Conservation (phyloP, 2,329 filamentous ascomycete species). For the Diaporthe citri region DNA sequence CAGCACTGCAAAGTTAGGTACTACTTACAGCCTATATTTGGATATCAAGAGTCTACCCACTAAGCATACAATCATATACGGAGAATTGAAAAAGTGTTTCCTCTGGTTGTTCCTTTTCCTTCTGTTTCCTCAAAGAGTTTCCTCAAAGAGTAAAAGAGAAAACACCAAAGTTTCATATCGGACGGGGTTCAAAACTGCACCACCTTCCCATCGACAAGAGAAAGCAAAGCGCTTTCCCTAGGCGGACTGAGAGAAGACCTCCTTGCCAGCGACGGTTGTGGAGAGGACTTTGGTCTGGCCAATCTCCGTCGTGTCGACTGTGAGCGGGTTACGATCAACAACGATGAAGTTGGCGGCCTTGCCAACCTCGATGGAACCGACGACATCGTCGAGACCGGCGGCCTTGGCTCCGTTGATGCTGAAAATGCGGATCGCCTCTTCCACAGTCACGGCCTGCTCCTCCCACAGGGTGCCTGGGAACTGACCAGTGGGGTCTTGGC, state of each 20-base stretch:
- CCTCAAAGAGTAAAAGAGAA: no score
- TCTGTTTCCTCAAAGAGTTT: no score
- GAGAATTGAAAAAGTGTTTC: no score
- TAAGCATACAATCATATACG: no score
- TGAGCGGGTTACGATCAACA: neutral
- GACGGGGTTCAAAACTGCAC: no score
- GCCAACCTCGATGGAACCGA: constrained; percentile 1
- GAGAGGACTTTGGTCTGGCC: neutral
- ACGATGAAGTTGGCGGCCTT: constrained; percentile 7
- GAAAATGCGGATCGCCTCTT: neutral
- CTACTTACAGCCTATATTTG: no score
- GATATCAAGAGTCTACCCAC: no score
- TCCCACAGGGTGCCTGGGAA: constrained; percentile 5
- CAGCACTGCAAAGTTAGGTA: no score
- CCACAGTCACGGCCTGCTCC: neutral
- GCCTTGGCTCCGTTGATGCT: constrained; percentile 9
- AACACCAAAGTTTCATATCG: no score
- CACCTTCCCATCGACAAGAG: no score
- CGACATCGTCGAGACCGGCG: neutral
- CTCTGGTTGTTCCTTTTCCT: no score
- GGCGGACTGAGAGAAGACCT: neutral
- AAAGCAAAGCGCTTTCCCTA: no score
- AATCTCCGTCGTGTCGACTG: neutral
- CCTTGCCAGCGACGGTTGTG: neutral
- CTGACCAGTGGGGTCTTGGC: neutral